Conservation (phyloP, 2,329 filamentous ascomycete genomes). For the Chaetomiaceae sp. region DNA sequence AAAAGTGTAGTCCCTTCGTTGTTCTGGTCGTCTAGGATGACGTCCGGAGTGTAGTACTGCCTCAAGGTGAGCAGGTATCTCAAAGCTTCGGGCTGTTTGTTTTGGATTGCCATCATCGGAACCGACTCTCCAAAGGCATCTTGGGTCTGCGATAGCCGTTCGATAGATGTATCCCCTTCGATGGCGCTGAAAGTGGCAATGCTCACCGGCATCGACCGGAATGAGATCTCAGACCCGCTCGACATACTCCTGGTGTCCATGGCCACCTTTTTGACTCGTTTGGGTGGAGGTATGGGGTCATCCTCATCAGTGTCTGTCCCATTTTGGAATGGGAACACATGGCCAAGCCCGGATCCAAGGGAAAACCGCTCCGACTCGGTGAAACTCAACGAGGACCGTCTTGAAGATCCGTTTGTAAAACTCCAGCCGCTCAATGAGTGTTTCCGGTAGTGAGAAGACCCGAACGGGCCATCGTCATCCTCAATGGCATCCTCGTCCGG, state of each 20-base stretch:
- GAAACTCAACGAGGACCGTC: slow-evolving; percentile 36
- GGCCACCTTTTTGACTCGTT: slow-evolving; percentile 71
- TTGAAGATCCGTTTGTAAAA: slow-evolving; percentile 39
- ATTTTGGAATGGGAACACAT: slow-evolving; percentile 88
- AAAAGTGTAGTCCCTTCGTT: slow-evolving; percentile 86
- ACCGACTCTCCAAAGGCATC: slow-evolving; percentile 74
- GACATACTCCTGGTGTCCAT: slow-evolving; percentile 89
- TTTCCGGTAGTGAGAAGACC: slow-evolving; percentile 38
- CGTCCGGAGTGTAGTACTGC: slow-evolving; percentile 66
- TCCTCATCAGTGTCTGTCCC: slow-evolving; percentile 37
- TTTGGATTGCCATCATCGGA: slow-evolving; percentile 78
- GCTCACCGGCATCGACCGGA: slow-evolving; percentile 73
- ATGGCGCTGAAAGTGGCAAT: slow-evolving; percentile 70
- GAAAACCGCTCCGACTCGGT: slow-evolving; percentile 49
- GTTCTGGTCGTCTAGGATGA: slow-evolving; percentile 77
- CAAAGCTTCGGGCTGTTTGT: slow-evolving; percentile 65
- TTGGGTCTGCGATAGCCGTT: slow-evolving; percentile 68
- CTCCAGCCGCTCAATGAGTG: slow-evolving; percentile 44
- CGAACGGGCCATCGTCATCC: slow-evolving; percentile 41
- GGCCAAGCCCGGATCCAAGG: slow-evolving; percentile 58
- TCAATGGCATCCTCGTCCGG: slow-evolving; percentile 51
- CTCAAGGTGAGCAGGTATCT: slow-evolving; percentile 73
- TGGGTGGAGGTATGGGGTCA: slow-evolving; percentile 34
- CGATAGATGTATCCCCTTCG: slow-evolving; percentile 82
- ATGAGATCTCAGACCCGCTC: slow-evolving; percentile 77